Percentiles rank a stretch among this genome's conserved stretches.
These are phyloP conservation scores for Collybia sordida DNA, from an alignment of 768 basidiomycete species.

Conservation along the genomic window DNA sequence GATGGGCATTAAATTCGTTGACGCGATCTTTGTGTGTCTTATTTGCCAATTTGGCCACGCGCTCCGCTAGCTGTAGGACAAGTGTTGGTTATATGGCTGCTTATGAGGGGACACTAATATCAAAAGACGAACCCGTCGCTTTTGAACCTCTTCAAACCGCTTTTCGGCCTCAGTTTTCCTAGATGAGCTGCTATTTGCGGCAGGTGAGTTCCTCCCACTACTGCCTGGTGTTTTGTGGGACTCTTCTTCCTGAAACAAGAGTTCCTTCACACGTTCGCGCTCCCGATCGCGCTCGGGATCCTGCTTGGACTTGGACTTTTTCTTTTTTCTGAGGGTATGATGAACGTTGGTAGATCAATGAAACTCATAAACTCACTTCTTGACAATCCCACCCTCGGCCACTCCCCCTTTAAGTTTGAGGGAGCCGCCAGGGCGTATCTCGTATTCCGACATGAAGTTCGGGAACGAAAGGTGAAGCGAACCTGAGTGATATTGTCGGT, in stretches of 20 bases:
- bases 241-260: conserved; percentile 47
- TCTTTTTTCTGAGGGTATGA: conserved; percentile 72
- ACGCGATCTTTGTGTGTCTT: conserved; percentile 96
- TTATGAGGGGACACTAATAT: neutral
- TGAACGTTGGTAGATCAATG: conserved; percentile 8
- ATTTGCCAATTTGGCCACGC: conserved; percentile 72
- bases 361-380: conserved; percentile 58
- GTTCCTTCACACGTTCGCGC: conserved; percentile 50
- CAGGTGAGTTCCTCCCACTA: conserved; percentile 63
- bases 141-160: conserved; percentile 87
- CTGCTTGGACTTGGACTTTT: conserved; percentile 67
- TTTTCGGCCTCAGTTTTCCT: conserved; percentile 85
- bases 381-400: conserved; percentile 74
- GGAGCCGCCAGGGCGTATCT: conserved; percentile 81
- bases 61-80: conserved; percentile 65
- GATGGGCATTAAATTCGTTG: conserved; percentile 82
- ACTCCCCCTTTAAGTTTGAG: conserved; percentile 89
- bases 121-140: conserved; percentile 58
- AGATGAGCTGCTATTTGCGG: conserved; percentile 45
- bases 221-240: conserved; percentile 46
- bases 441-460: conserved; percentile 74
- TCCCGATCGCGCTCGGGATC: conserved; percentile 50
- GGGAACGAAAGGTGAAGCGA: conserved; percentile 11
- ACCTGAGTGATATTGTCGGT: neutral
- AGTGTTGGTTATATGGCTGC: conserved; percentile 8